Evolutionary conservation across 257 asterid genomes (phyloP), one percentile per base, ranked within the genome.

Genomic region (Vinca minor): DNA sequence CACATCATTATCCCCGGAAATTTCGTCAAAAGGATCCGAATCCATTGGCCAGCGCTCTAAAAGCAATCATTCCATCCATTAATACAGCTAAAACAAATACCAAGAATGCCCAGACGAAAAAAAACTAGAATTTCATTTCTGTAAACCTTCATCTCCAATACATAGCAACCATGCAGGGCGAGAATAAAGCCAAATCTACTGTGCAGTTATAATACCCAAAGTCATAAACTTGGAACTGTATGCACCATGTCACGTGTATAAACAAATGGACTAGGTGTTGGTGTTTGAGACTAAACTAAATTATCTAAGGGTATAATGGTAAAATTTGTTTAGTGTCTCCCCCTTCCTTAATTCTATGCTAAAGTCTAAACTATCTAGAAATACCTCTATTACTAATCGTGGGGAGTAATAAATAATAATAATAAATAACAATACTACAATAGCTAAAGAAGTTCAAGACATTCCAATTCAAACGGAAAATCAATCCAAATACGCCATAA

Each of bases 1-100:
- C 4, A 62, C 63, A 45, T 81, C 59, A 50, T 69, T 77, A 29
- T 67, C 80, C 7, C 44, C 29, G n/a, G 60, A 63, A 52, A 69
- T 38, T 49, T 70, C 74, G 55, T 70, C 65, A 25, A 70, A 56
- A 44, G 47, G 60, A 32, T 55, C 69, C 12, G 53, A 63, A 56
- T 70, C 74, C 74, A 70, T 70, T 28, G 50, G 44, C 8, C 14
- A 56, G 42, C 8, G 14, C 38, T 42, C 62, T 56, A 2, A 9
- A 56, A 56, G 31, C 25, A 56, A 31, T 31, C 25, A 28, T 31
- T 56, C 3, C 14, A 29, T 56, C 14, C 25, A 31, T 56, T 56
- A 56, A 11, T n/a, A 1, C 8, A 31, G 62, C 42, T 15, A 25
- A 31, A 55, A 56, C 23, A 32, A 8, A 15, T 5, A 31, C 15